Evolutionary conservation across 768 basidiomycete species (phyloP), one percentile per base, ranked within the genome.

Genomic region (Tylopilus subfusipes): DNA sequence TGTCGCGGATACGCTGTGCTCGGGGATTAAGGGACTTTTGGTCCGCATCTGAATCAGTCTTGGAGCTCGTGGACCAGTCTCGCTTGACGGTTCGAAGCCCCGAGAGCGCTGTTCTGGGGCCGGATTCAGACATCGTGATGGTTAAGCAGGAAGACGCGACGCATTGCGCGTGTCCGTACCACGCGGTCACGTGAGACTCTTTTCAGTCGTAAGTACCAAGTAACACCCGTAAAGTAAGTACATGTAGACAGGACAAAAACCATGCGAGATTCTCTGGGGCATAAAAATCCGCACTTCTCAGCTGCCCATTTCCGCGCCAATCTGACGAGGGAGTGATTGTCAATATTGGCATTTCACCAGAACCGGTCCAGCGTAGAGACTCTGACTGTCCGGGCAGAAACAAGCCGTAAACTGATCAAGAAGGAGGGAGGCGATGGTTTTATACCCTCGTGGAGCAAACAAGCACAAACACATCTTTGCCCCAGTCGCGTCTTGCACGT

Each of bases 331-430:
- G 71, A 70, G 59, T 73, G 67, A 78, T 44, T 75, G 48, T 84
- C 56, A 48, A 52, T 88, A 54, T 87, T 70, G 85, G 85, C 86
- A 36, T 75, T 77, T 84, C 83, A 86, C 83, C 85, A 88, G 86
- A 88, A 88, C 85, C 85, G 84, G 80, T 71, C 71, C 83, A 86
- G 83, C 74, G 81, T 84, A 70, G 80, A 75, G 70, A 74, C 70
- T 62, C 40, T 72, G 71, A 76, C 85, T 86, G 83, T 80, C 78
- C 85, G 85, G 85, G 85, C 85, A 87, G 85, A 88, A 86, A 81
- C 61, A 75, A 76, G 85, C 85, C 85, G 60, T 61, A 27, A 56
- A 55, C 38, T 42, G 56, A 22, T 9, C 7, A 21, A 25, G 6
- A 42, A 25, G 45, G 42, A 24, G 11, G 27, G 18, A 45, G 43